Evolutionary conservation across 768 basidiomycete species (phyloP), one percentile per base, ranked within the genome.

Genomic region (Collybia sordida): DNA sequence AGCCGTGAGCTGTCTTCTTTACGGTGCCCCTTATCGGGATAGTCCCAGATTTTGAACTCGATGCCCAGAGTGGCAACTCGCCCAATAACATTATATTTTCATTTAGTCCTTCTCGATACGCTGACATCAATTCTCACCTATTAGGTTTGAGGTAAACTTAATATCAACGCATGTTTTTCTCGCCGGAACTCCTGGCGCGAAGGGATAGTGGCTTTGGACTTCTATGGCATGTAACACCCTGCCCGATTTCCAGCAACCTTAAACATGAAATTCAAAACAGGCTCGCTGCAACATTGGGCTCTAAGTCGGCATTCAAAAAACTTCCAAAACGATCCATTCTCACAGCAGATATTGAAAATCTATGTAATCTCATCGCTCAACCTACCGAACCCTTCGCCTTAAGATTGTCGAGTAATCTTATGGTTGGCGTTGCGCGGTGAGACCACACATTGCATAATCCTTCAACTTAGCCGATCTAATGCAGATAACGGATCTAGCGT

Each of bases 241-340:
- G 1, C 27, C 11, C 31, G 11, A 31, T 11, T 3, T 22, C 34
- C 6, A 2, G 22, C 12, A 21, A 4, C 17, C 11, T 11, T 9
- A 24, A 25, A n/a, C 9, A n/a, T 40, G 46, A n/a, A 21, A 27
- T 41, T 34, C 18, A 47, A 50, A 45, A 51, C 53, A 96, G 93
- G 93, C 82, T 96, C 19, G 91, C 91, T 6, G 93, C 93, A 1
- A 96, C 93, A 1, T 73, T 95, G 19, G 93, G 93, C 36, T 85
- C 92, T 6, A 88, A 86, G 69, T 88, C 90, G n/a, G 80, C 83
- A 12, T 89, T 93, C 68, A 90, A 82, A 61, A 93, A 87, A 60
- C 72, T 96, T 3, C 86, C 91, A 3, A 86, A 82, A 64, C 83
- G 86, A 55, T 89, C 90, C 47, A 86, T 95, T n/a, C 72, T 91